Conservation (phyloP, 306 rosid species). For the Ceratonia siliqua region DNA sequence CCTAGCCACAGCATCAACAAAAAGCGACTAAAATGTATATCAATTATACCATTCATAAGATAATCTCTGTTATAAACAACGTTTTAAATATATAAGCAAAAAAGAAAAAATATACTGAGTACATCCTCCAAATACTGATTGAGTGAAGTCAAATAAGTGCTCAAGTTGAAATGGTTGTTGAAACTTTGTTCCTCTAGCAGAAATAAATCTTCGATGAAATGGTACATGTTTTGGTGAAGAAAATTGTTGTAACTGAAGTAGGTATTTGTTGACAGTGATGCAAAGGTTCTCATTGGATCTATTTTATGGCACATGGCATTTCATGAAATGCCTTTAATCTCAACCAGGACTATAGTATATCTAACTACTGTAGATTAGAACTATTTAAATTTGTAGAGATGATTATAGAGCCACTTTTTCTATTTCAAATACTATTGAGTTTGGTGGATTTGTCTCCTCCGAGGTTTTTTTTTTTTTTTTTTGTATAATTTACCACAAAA, state of each 20-base stretch:
- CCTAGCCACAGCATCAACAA: no score
- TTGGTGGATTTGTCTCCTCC: slow-evolving; percentile 1
- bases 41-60: no score
- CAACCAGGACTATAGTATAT: not conserved
- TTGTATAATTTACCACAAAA: not conserved
- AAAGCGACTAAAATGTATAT: no score
- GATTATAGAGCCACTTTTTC: not conserved
- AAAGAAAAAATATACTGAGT: no score
- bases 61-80: no score
- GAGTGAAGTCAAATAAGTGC: not conserved
- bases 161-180: no score
- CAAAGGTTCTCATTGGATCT: not conserved
- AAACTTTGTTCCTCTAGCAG: no score
- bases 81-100: no score
- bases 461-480: not conserved
- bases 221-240: not conserved
- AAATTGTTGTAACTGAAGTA: no score
- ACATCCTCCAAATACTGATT: no score
- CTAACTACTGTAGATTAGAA: not conserved
- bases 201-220: not conserved
- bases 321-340: not conserved
- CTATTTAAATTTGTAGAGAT: not conserved
- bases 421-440: not conserved
- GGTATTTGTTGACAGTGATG: not conserved
- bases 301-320: not conserved